Conservation (phyloP, 768 basidiomycete genomes). For the Auricularia sp. region DNA sequence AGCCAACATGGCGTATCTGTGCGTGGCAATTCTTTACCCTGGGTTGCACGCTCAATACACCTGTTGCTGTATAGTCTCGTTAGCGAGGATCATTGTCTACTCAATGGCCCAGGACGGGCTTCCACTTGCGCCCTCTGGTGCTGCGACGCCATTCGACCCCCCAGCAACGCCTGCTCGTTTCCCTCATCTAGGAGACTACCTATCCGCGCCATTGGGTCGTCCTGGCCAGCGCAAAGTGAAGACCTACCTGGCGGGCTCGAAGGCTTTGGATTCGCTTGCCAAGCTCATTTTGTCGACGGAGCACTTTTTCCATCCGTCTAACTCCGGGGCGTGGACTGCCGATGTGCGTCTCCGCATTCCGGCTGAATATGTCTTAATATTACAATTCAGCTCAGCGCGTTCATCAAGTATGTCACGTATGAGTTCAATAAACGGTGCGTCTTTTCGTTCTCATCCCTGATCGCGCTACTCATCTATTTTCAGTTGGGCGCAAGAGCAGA, state of each 20-base stretch:
- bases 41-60: background rate
- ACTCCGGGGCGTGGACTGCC: constrained; percentile 73
- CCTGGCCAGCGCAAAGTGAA: constrained; percentile 29
- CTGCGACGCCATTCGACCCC: constrained; percentile 50
- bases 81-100: constrained; percentile 80
- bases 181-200: constrained; percentile 40
- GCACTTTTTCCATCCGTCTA: constrained; percentile 85
- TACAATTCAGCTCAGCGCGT: constrained; percentile 53
- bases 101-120: constrained; percentile 67
- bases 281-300: constrained; percentile 80
- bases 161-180: constrained; percentile 32
- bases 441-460: background rate
- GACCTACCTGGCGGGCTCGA: constrained; percentile 71
- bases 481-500: constrained; percentile 75
- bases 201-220: constrained; percentile 48
- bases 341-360: constrained; percentile 37
- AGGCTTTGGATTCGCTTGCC: constrained; percentile 75
- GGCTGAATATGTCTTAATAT: constrained; percentile 1
- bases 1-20: constrained; percentile 67
- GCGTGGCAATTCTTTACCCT: constrained; percentile 16
- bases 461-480: background rate
- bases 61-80: constrained; percentile 39
- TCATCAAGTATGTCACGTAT: constrained; percentile 74
- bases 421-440: constrained; percentile 71
- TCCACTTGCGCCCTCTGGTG: constrained; percentile 46